Conservation (phyloP, 495 filamentous ascomycete species). For the Tuber melanosporum region DNA sequence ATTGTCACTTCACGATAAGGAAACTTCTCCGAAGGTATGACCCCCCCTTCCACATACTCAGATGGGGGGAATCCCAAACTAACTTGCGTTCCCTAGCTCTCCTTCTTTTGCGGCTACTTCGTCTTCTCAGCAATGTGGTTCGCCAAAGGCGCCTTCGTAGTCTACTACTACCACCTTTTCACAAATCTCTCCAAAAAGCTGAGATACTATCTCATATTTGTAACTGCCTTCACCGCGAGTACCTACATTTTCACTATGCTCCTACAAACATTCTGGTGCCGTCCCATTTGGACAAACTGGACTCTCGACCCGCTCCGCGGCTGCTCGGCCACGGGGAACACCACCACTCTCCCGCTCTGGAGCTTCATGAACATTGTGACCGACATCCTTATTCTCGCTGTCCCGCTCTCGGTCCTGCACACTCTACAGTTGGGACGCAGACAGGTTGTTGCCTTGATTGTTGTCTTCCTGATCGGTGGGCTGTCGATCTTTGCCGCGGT, state of each 20-base stretch:
- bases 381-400: slow-evolving; percentile 20
- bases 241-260: slow-evolving; percentile 9
- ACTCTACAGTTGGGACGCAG: slow-evolving; percentile 13
- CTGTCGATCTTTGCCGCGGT: slow-evolving; percentile 21
- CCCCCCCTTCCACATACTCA: no score
- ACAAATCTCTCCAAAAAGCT: slow-evolving; percentile 13
- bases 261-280: slow-evolving; percentile 21
- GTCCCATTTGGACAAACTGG: slow-evolving; percentile 16
- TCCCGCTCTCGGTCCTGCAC: slow-evolving; percentile 14
- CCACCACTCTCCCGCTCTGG: slow-evolving; percentile 15
- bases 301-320: slow-evolving; percentile 1
- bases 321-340: slow-evolving; percentile 16
- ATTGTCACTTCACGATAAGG: neutral
- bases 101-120: slow-evolving; percentile 19
- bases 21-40: neutral
- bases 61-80: neutral
- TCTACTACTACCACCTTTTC: slow-evolving; percentile 24
- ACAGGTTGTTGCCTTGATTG: slow-evolving; percentile 7
- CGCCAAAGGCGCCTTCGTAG: slow-evolving; percentile 20
- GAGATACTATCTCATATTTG: slow-evolving; percentile 16
- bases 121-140: slow-evolving; percentile 27
- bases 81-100: slow-evolving; percentile 7
- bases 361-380: slow-evolving; percentile 24
- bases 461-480: slow-evolving; percentile 15
- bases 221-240: slow-evolving; percentile 14